phyloP scores from a whole-genome alignment of 2,329 filamentous ascomycete species.

The Mariannaea sp. region DNA sequence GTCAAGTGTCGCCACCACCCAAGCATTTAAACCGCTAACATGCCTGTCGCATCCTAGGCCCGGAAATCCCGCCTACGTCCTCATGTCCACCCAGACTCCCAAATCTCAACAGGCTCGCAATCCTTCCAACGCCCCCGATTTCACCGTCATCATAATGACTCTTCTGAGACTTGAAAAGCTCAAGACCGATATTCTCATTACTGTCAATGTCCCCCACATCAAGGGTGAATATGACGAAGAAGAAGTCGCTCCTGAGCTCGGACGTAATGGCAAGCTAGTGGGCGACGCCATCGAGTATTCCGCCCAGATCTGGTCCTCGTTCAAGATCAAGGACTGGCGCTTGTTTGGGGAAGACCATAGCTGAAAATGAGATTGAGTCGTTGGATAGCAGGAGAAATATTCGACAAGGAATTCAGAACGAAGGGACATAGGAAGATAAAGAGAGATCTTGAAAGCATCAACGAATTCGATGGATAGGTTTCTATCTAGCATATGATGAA shows the following conservation, averaged over 20 bases:
- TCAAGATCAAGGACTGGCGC: constrained; percentile 80
- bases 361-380: background rate
- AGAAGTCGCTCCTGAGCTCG: constrained; percentile 69
- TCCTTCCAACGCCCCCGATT: constrained; percentile 55
- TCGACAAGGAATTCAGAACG: no score
- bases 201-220: constrained; percentile 86
- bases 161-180: constrained; percentile 77
- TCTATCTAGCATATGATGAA: constrained; percentile 3
- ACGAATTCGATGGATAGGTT: background rate
- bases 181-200: constrained; percentile 80
- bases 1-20: background rate
- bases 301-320: constrained; percentile 69
- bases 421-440: no score
- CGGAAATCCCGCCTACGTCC: constrained; percentile 66
- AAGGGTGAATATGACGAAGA: constrained; percentile 74
- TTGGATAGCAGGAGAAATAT: background rate
- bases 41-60: constrained; percentile 40
- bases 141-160: constrained; percentile 77
- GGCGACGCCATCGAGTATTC: constrained; percentile 71
- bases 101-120: constrained; percentile 42
- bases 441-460: no score
- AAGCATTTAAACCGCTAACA: constrained; percentile 15
- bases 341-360: constrained; percentile 60
- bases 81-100: constrained; percentile 68
- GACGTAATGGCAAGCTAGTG: constrained; percentile 69